Conservation (phyloP, 2,329 filamentous ascomycete genomes). For the Thermothelomyces thermophilus region DNA sequence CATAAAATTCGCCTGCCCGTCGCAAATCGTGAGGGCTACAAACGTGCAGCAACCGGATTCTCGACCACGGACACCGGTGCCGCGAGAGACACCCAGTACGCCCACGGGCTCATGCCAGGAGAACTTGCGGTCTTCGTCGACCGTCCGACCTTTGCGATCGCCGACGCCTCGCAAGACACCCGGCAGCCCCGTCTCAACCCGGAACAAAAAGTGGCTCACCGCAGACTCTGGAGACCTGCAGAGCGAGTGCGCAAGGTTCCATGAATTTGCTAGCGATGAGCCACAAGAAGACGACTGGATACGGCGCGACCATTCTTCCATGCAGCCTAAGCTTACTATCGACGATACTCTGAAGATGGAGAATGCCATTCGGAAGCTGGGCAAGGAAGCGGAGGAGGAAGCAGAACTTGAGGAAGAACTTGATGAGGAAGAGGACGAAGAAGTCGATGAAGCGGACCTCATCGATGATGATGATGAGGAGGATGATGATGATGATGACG, state of each 20-base stretch:
- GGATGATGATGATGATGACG: constrained; percentile 44
- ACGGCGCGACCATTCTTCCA: constrained; percentile 55
- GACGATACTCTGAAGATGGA: constrained; percentile 87
- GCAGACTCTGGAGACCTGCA: constrained; percentile 45
- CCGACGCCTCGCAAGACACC: constrained; percentile 33
- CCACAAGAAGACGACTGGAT: constrained; percentile 90
- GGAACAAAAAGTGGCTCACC: constrained; percentile 43
- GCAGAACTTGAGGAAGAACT: constrained; percentile 58
- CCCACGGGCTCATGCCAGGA: constrained; percentile 26
- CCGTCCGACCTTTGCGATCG: constrained; percentile 22
- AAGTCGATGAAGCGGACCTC: constrained; percentile 45
- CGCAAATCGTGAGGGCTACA: constrained; percentile 40
- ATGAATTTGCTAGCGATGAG: constrained; percentile 83
- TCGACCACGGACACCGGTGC: constrained; percentile 17
- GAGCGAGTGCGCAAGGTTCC: constrained; percentile 61
- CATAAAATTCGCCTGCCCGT: constrained; percentile 72
- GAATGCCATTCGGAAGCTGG: constrained; percentile 76
- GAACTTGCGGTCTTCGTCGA: constrained; percentile 27
- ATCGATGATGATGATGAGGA: constrained; percentile 48
- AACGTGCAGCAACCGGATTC: constrained; percentile 11
- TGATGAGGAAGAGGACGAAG: constrained; percentile 44
- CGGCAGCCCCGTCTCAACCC: constrained; percentile 33
- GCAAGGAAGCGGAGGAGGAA: constrained; percentile 87
- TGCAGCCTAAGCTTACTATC: constrained; percentile 70
- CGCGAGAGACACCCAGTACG: constrained; percentile 20